A percentile compares a stretch with the other conserved stretches of the same genome.
phyloP scores from a whole-genome alignment of 106 monocot species.

The Iris macrosiphon region DNA sequence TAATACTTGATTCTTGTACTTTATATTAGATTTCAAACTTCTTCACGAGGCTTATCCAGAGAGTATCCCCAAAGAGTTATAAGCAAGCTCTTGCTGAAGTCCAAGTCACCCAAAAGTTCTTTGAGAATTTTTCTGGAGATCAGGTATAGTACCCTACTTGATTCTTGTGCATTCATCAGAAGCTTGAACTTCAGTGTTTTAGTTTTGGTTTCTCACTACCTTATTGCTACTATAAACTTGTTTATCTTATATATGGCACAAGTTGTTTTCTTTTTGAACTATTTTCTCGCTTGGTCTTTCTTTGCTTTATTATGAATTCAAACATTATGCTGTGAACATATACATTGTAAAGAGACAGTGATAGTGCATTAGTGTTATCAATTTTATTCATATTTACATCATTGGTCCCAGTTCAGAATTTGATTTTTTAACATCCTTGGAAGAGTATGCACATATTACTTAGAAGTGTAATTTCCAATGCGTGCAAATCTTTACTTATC shows the following conservation, averaged over 20 bases:
- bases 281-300: background rate
- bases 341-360: too few relatives aligned
- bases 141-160: slow-evolving; percentile 43
- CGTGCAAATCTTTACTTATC: background rate
- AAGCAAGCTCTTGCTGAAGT: slow-evolving; percentile 84
- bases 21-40: slow-evolving; percentile 58
- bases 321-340: too few relatives aligned
- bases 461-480: background rate
- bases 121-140: slow-evolving; percentile 94
- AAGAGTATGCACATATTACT: background rate
- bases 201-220: too few relatives aligned
- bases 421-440: background rate
- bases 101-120: slow-evolving; percentile 74
- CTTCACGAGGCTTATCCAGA: slow-evolving; percentile 91
- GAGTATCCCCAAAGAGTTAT: slow-evolving; percentile 94
- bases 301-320: background rate
- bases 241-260: background rate
- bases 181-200: background rate
- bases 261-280: background rate
- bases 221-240: background rate
- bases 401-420: too few relatives aligned
- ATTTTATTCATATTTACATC: too few relatives aligned
- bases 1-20: background rate
- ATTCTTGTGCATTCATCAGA: background rate
- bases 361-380: too few relatives aligned